Percentiles rank a stretch among this genome's conserved stretches.
phyloP scores from a whole-genome alignment of 768 basidiomycete genomes.

The Suillus brevipes region DNA sequence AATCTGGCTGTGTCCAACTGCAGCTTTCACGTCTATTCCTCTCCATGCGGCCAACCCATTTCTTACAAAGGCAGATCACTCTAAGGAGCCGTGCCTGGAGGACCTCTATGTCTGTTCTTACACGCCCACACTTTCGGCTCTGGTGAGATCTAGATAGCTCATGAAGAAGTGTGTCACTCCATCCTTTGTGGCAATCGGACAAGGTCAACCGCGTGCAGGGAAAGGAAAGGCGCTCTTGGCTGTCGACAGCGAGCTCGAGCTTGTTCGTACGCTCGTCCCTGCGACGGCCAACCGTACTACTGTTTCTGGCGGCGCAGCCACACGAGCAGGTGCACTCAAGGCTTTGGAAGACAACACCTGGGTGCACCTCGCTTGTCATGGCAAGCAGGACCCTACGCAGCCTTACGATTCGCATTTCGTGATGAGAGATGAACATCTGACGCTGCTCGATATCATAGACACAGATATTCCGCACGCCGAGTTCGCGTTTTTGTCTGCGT shows the following conservation, averaged over 20 bases:
- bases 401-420: not conserved
- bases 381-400: not conserved
- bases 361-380: not conserved
- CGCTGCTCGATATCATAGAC: no score
- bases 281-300: not conserved
- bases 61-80: no score
- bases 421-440: no score
- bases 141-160: no score
- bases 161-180: not conserved
- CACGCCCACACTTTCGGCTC: no score
- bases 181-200: not conserved
- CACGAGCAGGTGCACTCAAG: not conserved
- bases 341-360: not conserved
- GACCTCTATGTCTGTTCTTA: no score
- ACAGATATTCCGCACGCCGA: no score
- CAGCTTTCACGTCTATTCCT: no score
- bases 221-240: not conserved
- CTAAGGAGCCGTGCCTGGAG: no score
- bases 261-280: not conserved
- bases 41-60: no score
- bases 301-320: not conserved
- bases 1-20: not conserved
- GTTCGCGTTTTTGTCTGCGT: no score
- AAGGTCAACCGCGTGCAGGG: not conserved
- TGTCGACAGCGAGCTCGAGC: not conserved